Conservation (phyloP, 768 basidiomycete genomes). For the Termitomyces heimii region DNA sequence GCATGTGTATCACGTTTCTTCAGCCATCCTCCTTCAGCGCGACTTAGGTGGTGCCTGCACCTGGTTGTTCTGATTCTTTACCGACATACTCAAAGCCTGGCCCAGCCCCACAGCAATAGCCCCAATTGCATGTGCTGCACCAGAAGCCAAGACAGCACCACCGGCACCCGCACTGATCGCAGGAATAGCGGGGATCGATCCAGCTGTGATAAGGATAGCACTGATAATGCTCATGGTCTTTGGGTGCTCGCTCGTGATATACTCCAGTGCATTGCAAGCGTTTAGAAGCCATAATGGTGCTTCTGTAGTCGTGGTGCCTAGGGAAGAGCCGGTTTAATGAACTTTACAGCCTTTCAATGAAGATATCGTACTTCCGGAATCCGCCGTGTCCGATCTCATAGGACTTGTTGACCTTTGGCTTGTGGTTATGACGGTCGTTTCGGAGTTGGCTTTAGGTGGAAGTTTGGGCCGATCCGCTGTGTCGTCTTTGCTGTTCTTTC, state of each 20-base stretch:
- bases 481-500: conserved; percentile 19
- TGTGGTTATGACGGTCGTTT: conserved; percentile 13
- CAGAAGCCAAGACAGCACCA: conserved; percentile 65
- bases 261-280: conserved; percentile 70
- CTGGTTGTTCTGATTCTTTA: conserved; percentile 18
- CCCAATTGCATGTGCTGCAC: conserved; percentile 73
- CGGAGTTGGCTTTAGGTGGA: conserved; percentile 22
- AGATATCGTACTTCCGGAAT: conserved; percentile 13
- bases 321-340: conserved; percentile 9
- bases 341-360: neutral
- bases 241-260: conserved; percentile 69
- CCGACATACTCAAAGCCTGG: conserved; percentile 31
- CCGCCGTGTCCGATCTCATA: conserved; percentile 12
- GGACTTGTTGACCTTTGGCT: conserved; percentile 4
- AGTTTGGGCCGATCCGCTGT: conserved; percentile 19
- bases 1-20: neutral
- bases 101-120: conserved; percentile 76
- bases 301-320: conserved; percentile 38
- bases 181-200: conserved; percentile 68
- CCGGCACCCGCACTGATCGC: conserved; percentile 64
- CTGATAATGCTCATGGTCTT: conserved; percentile 68
- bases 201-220: conserved; percentile 75
- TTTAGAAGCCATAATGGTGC: conserved; percentile 76
- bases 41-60: conserved; percentile 12
- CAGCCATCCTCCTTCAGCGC: neutral